Percentiles rank a stretch among this genome's conserved stretches.
These are phyloP conservation scores for Neurospora tetraspora DNA, from an alignment of 495 filamentous ascomycete genomes.

Conservation along the genomic window DNA sequence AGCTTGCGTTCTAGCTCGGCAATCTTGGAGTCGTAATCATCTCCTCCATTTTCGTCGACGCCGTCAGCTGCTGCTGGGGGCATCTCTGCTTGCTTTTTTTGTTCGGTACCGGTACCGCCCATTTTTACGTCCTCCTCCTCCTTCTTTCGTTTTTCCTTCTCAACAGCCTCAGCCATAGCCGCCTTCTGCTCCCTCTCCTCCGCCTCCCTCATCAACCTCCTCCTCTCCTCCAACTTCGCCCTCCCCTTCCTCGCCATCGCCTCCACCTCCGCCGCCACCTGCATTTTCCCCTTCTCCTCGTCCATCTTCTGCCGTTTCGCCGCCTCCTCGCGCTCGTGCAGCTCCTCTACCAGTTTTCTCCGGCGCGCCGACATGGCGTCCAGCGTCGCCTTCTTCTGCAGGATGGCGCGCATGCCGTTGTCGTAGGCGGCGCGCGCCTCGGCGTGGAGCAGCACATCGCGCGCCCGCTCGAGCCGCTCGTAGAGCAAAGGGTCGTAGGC, in stretches of 20 bases:
- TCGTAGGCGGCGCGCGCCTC: constrained; percentile 34
- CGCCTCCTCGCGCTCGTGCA: constrained; percentile 23
- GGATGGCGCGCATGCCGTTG: constrained; percentile 27
- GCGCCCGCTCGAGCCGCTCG: constrained; percentile 36
- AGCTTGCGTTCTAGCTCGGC: constrained; percentile 32
- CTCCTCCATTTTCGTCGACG: not conserved
- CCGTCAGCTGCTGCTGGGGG: constrained; percentile 1
- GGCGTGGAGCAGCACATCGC: constrained; percentile 31
- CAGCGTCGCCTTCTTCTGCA: constrained; percentile 22
- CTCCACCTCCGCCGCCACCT: constrained; percentile 9
- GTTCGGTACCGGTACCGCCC: not conserved
- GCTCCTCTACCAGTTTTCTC: constrained; percentile 27
- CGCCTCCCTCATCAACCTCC: constrained; percentile 27
- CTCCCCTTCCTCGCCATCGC: constrained; percentile 16
- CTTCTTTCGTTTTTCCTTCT: constrained; percentile 5
- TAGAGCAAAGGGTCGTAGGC: constrained; percentile 36
- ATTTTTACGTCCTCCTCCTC: not conserved
- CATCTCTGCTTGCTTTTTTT: constrained; percentile 1
- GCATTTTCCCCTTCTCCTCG: not conserved
- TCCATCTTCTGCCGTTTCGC: constrained; percentile 16
- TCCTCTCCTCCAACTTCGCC: constrained; percentile 25
- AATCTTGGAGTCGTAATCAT: constrained; percentile 28
- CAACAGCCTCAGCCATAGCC: constrained; percentile 1
- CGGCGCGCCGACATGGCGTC: constrained; percentile 22
- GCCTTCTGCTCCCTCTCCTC: constrained; percentile 26